Conservation (phyloP, 2,329 filamentous ascomycete genomes). For the Fusarium nygamai region DNA sequence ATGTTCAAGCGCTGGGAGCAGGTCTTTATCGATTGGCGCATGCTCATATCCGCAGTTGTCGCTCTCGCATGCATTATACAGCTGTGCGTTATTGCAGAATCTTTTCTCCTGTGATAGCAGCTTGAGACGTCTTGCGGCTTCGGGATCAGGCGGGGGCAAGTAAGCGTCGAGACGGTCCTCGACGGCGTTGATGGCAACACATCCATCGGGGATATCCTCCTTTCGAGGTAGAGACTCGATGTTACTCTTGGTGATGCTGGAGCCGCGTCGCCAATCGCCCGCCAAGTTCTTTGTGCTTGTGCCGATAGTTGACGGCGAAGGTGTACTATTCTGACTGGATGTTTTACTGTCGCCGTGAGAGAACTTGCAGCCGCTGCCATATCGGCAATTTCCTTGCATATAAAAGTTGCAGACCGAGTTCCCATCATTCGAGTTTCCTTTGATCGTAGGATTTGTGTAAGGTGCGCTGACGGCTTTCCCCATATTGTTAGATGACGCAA, state of each 20-base stretch:
- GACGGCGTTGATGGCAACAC: slow-evolving; percentile 23
- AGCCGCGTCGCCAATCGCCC: slow-evolving; percentile 5
- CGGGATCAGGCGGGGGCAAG: slow-evolving; percentile 4
- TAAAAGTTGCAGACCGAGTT: slow-evolving; percentile 31
- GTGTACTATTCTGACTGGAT: slow-evolving; percentile 20
- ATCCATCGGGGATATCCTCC: slow-evolving; percentile 23
- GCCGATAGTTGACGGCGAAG: slow-evolving; percentile 9
- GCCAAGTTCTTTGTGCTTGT: slow-evolving; percentile 7
- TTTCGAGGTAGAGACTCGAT: slow-evolving; percentile 22
- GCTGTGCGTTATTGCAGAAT: slow-evolving; percentile 36
- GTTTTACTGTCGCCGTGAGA: slow-evolving; percentile 22
- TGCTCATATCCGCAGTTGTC: slow-evolving; percentile 35
- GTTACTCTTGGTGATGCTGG: slow-evolving; percentile 2
- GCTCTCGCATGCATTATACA: slow-evolving; percentile 27
- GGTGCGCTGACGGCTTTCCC: background rate
- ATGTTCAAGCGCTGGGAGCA: slow-evolving; percentile 24
- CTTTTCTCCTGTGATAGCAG: slow-evolving; percentile 13
- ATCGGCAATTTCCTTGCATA: slow-evolving; percentile 36
- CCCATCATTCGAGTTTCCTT: slow-evolving; percentile 8
- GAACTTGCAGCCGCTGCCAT: slow-evolving; percentile 34
- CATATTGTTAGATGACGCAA: background rate
- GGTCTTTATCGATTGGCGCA: slow-evolving; percentile 21
- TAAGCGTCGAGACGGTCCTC: slow-evolving; percentile 35
- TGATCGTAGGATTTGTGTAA: slow-evolving; percentile 4
- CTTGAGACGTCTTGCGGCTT: slow-evolving; percentile 24